Evolutionary conservation across 768 basidiomycete genomes (phyloP), one percentile per base, ranked within the genome.

Genomic region (Naganishia vaughanmartiniae): DNA sequence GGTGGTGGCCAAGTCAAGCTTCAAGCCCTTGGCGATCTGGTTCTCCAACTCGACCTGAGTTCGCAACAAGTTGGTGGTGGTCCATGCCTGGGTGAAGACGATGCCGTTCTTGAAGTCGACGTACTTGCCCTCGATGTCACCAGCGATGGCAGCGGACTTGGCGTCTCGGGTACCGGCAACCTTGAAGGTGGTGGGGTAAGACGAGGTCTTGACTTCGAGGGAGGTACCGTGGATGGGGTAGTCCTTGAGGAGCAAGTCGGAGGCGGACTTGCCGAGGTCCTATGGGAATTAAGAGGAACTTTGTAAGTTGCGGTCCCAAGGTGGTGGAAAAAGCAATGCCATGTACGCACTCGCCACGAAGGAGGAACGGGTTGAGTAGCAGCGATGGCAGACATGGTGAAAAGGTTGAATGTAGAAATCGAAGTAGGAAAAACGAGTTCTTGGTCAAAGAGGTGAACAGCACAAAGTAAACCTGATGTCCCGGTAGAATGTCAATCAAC

Each of bases 51-150:
- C 96, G 74, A 97, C 82, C 81, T 89, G 88, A 75, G 89, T 89
- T 82, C 90, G 89, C 85, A 99, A 90, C 79, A 89, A 83, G 86
- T 99, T 99, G 81, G 87, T 76, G 78, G 95, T 97, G 67, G 92
- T 93, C 96, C 96, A 99, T 69, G 90, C 87, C 76, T 82, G 81
- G 76, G 96, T 98, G 86, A 96, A 85, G 81, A 89, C 89, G 78
- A 98, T 85, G 74, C 96, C 96, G 83, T 95, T 92, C 84, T 89
- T 88, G 85, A 87, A 87, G 86, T 97, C 89, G 77, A 85, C 81
- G 86, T 90, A 94, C 84, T 97, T 99, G 83, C 89, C 90, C 88
- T 99, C 96, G 77, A 98, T 85, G 83, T 98, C 95, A 75, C 91
- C 95, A 46, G 81, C 75, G 84, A 98, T 97, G 82, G 83, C 82